phyloP scores from a whole-genome alignment of 208 protist genomes.

The Trypanosomatidae sp. region DNA sequence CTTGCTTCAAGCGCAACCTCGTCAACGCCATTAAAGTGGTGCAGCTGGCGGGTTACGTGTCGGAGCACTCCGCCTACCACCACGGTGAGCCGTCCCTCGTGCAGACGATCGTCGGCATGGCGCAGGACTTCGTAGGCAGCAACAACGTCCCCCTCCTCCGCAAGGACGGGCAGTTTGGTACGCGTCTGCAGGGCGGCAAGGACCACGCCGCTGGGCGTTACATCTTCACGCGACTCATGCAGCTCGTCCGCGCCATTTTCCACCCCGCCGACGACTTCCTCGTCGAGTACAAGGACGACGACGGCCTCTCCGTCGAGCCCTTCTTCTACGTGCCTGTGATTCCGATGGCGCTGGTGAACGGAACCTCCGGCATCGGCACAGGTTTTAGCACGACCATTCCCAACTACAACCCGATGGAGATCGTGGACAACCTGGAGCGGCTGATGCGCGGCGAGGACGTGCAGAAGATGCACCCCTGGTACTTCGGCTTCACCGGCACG shows the following conservation, averaged over 20 bases:
- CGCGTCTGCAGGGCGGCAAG: slow-evolving; percentile 97
- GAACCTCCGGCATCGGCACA: slow-evolving; percentile 99
- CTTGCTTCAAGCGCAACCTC: slow-evolving; percentile 99
- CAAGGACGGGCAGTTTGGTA: slow-evolving; percentile 99
- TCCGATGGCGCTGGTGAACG: slow-evolving; percentile 99
- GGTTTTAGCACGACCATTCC: slow-evolving; percentile 99
- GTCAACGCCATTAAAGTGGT: slow-evolving; percentile 99
- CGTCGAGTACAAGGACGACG: slow-evolving; percentile 98
- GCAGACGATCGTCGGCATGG: slow-evolving; percentile 99
- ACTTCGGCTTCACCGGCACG: slow-evolving; percentile 95
- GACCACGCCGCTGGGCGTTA: slow-evolving; percentile 99
- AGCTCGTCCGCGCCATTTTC: slow-evolving; percentile 96
- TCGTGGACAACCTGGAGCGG: slow-evolving; percentile 92
- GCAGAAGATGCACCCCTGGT: slow-evolving; percentile 96
- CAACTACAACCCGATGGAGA: slow-evolving; percentile 97
- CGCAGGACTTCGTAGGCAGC: slow-evolving; percentile 98
- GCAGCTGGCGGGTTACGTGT: slow-evolving; percentile 99
- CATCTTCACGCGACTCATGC: slow-evolving; percentile 98
- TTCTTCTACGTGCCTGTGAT: slow-evolving; percentile 99
- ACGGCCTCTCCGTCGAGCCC: slow-evolving; percentile 99
- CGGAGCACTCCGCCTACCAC: slow-evolving; percentile 99
- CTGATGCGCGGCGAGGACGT: slow-evolving; percentile 89
- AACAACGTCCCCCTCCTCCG: slow-evolving; percentile 99
- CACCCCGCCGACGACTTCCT: slow-evolving; percentile 97
- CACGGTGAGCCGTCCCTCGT: slow-evolving; percentile 98